These are phyloP conservation scores for Waltergamsia citrina DNA, from an alignment of 2,329 filamentous ascomycete species.

Conservation along the genomic window DNA sequence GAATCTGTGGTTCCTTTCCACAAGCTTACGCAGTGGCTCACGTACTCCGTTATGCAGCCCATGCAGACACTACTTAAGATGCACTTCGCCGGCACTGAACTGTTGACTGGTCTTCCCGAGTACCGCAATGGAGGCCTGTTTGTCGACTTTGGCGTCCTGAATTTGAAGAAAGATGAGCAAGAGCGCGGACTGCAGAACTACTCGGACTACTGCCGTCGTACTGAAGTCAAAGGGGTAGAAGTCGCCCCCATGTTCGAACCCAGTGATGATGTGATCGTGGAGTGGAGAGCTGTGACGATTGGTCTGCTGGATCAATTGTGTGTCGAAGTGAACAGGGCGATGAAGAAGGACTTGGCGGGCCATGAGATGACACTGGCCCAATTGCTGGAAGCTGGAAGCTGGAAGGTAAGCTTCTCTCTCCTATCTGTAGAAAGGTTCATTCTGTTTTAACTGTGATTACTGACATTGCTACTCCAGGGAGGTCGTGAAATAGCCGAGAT, in stretches of 20 bases:
- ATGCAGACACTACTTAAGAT: constrained; percentile 76
- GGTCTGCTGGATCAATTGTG: constrained; percentile 48
- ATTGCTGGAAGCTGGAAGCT: constrained; percentile 89
- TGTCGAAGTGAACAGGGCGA: constrained; percentile 45
- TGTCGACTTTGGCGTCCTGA: constrained; percentile 74
- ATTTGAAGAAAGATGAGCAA: constrained; percentile 59
- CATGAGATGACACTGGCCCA: constrained; percentile 72
- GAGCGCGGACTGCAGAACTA: constrained; percentile 59
- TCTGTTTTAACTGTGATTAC: background rate
- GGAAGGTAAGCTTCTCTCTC: constrained; percentile 62
- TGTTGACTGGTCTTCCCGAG: constrained; percentile 81
- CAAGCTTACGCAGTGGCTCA: constrained; percentile 91
- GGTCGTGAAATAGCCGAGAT: constrained; percentile 94
- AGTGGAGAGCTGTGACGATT: constrained; percentile 56
- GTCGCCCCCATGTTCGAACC: constrained; percentile 51
- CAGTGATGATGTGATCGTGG: constrained; percentile 51
- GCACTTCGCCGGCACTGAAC: constrained; percentile 69
- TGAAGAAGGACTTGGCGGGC: constrained; percentile 56
- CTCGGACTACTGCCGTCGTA: constrained; percentile 59
- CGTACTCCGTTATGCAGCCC: constrained; percentile 86
- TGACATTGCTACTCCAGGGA: constrained; percentile 6
- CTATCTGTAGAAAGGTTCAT: too few relatives aligned
- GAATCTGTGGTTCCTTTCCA: constrained; percentile 84
- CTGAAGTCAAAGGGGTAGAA: constrained; percentile 51
- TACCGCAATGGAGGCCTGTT: constrained; percentile 89